These are phyloP conservation scores for Lupinus albus DNA, from an alignment of 306 rosid species.

Conservation along the genomic window DNA sequence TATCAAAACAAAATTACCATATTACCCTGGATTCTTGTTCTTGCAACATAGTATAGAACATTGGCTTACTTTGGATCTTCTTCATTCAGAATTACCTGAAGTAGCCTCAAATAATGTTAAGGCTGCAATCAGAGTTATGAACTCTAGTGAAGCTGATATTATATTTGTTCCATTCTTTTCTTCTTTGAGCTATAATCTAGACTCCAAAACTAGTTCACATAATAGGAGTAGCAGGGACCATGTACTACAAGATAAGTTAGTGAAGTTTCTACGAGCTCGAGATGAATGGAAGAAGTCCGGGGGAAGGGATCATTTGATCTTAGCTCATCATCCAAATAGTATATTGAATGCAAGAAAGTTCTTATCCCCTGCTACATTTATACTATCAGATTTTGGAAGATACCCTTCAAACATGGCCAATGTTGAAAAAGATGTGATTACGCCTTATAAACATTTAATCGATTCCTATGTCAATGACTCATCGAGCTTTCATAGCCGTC, in stretches of 20 bases:
- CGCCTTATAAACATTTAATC: conserved; percentile 78
- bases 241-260: conserved; percentile 63
- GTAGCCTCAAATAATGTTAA: conserved; percentile 39
- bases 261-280: conserved; percentile 53
- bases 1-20: conserved; percentile 49
- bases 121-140: conserved; percentile 58
- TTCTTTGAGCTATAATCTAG: conserved; percentile 65
- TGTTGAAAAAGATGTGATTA: conserved; percentile 78
- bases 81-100: conserved; percentile 61
- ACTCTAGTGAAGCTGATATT: conserved; percentile 69
- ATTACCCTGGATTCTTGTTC: conserved; percentile 77
- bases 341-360: conserved; percentile 70
- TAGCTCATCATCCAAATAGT: conserved; percentile 91
- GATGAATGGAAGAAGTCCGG: conserved; percentile 74
- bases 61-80: conserved; percentile 83
- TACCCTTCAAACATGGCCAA: conserved; percentile 78
- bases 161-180: conserved; percentile 83
- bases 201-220: conserved; percentile 45
- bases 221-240: conserved; percentile 56
- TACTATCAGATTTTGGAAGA: conserved; percentile 85
- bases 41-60: conserved; percentile 82
- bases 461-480: conserved; percentile 53
- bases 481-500: conserved; percentile 62
- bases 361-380: conserved; percentile 68
- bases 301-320: conserved; percentile 73